Base-by-base conservation (phyloP, 2,329 filamentous ascomycete species). In the Fusarium hostae region DNA sequence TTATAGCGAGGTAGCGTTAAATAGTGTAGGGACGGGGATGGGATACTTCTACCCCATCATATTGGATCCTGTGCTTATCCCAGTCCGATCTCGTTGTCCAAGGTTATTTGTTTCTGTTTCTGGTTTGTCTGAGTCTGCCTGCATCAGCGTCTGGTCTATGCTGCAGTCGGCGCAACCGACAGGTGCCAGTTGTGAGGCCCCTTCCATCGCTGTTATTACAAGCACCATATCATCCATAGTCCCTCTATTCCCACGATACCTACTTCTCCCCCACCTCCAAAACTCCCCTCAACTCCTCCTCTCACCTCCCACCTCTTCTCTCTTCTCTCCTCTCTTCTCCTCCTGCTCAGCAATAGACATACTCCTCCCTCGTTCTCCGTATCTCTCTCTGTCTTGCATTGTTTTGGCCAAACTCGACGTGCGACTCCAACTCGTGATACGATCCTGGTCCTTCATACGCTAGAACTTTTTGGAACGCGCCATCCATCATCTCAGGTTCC, bases 41-140 rank as follows among this genome's bases (percentile, higher is more conserved):
- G n/a, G 62, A 65, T 71, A 72, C 69, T 59, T 72, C 65, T 70
- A 72, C 69, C 69, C 69, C 69, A 72, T 72, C 69, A 72, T 72
- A 59, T 72, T 58, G 64, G 61, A 69, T 71, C 68, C 68, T 68
- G 68, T 68, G 65, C 69, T 72, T 71, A 72, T 70, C 65, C 65
- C 60, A 72, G 69, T 62, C 60, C 64, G 69, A 71, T 62, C 61
- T 58, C 59, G 64, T 66, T 68, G 60, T 70, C 56, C 57, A 60
- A 45, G 52, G 48, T 52, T 70, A 60, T 45, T 54, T 70, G 56
- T 59, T 44, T 26, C 54, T 66, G 61, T 59, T 47, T 66, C 56
- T 51, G 43, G 54, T 26, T 57, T 66, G 52, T 59, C 63, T 66
- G 66, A 50, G 55, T 22, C 50, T 59, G 60, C 39, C 40, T 69